phyloP scores from a whole-genome alignment of 2,329 filamentous ascomycete genomes.

The Aspergillus sp. region DNA sequence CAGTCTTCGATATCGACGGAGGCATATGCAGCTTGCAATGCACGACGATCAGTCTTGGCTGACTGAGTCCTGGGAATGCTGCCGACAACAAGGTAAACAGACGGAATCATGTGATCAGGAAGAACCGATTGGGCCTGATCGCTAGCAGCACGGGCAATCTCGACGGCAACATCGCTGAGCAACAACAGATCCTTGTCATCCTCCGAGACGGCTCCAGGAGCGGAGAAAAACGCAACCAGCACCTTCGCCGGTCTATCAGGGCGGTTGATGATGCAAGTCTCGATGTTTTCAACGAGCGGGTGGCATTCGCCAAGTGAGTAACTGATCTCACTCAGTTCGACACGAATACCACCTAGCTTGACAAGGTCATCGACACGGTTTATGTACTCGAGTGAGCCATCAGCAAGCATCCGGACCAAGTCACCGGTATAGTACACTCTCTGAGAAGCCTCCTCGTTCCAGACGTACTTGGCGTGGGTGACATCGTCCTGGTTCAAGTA shows the following conservation, averaged over 20 bases:
- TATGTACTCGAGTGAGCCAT: conserved; percentile 33
- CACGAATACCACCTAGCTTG: conserved; percentile 37
- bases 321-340: conserved; percentile 30
- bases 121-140: conserved; percentile 14
- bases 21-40: conserved; percentile 18
- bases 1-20: conserved; percentile 20
- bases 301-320: conserved; percentile 27
- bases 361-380: conserved; percentile 37
- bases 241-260: conserved; percentile 25
- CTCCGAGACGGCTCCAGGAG: conserved; percentile 10
- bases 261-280: conserved; percentile 24
- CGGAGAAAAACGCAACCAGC: conserved; percentile 30
- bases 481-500: conserved; percentile 25
- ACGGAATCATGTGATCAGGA: conserved; percentile 30
- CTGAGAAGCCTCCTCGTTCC: conserved; percentile 18
- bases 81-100: conserved; percentile 23
- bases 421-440: conserved; percentile 30
- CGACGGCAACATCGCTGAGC: conserved; percentile 10
- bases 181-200: conserved; percentile 7
- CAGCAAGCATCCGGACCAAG: conserved; percentile 27
- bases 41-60: conserved; percentile 29
- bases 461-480: conserved; percentile 24
- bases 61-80: conserved; percentile 24
- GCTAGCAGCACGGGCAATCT: conserved; percentile 18
- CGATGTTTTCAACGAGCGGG: conserved; percentile 24